phyloP scores from a whole-genome alignment of 306 rosid genomes.

The Astragalus glycyphyllos region DNA sequence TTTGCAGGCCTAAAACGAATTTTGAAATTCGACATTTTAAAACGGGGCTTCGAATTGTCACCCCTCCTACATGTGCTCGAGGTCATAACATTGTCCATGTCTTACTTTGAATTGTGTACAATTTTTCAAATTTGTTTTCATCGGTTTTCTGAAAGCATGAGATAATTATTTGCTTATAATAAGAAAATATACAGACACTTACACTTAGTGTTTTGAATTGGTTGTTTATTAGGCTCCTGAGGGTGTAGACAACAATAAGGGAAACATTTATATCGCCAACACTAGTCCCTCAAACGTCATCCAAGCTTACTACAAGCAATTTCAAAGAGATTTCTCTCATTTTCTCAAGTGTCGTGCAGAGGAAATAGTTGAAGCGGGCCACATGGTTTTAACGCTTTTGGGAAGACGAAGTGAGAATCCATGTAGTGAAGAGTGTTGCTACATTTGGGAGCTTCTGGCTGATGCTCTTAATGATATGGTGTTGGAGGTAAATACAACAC shows the following conservation, averaged over 20 bases:
- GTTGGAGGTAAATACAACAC: slow-evolving; percentile 30
- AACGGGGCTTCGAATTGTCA: no score
- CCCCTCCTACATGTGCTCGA: no score
- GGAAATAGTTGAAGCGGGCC: slow-evolving; percentile 48
- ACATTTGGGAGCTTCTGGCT: slow-evolving; percentile 56
- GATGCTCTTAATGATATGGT: slow-evolving; percentile 52
- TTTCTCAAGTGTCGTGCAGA: slow-evolving; percentile 51
- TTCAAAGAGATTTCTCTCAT: slow-evolving; percentile 49
- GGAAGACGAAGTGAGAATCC: slow-evolving; percentile 57
- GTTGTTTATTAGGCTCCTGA: slow-evolving; percentile 49
- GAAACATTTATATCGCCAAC: slow-evolving; percentile 47
- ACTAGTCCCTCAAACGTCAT: slow-evolving; percentile 49
- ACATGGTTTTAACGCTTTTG: slow-evolving; percentile 55
- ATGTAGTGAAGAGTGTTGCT: slow-evolving; percentile 47
- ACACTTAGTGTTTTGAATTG: no score
- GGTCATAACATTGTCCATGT: no score
- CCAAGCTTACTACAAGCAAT: slow-evolving; percentile 46
- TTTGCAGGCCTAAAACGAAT: no score
- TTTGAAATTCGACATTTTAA: no score
- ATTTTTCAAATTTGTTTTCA: no score
- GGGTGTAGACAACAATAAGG: slow-evolving; percentile 47
- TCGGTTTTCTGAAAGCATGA: no score
- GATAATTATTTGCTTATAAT: no score
- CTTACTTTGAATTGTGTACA: no score
- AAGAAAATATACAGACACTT: no score